Percentiles rank a stretch among this genome's conserved stretches.
phyloP scores from a whole-genome alignment of 805 yeast genomes.

The Vanderwaltozyma tropicalis region DNA sequence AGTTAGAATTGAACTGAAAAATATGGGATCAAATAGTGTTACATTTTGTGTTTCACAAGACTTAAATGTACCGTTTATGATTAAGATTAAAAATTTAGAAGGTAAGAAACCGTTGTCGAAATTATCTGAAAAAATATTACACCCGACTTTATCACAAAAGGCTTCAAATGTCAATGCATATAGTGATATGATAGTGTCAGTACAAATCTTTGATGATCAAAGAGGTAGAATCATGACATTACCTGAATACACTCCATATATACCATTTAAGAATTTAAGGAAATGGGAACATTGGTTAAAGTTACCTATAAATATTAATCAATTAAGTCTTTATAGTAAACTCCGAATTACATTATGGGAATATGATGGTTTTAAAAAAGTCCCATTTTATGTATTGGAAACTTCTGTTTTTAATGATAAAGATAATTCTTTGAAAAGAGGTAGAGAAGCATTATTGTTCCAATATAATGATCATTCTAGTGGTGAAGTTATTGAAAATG shows the following conservation, averaged over 20 bases:
- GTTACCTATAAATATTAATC: constrained; percentile 61
- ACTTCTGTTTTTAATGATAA: constrained; percentile 46
- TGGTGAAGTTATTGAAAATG: constrained; percentile 16
- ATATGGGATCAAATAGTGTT: constrained; percentile 29
- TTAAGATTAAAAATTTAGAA: constrained; percentile 40
- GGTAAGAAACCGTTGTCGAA: constrained; percentile 34
- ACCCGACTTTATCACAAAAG: constrained; percentile 36
- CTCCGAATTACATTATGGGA: constrained; percentile 61
- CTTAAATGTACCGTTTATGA: constrained; percentile 36
- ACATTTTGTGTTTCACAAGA: constrained; percentile 52
- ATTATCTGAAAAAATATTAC: constrained; percentile 37
- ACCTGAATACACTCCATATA: constrained; percentile 41
- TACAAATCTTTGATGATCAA: constrained; percentile 33
- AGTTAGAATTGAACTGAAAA: background rate
- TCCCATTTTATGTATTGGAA: constrained; percentile 51
- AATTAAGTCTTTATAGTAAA: constrained; percentile 53
- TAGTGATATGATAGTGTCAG: constrained; percentile 36
- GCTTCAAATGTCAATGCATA: constrained; percentile 30
- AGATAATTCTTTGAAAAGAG: constrained; percentile 55
- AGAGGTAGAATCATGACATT: constrained; percentile 38
- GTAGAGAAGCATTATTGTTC: constrained; percentile 51
- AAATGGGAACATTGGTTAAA: constrained; percentile 67
- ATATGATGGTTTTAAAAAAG: constrained; percentile 42
- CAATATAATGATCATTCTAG: constrained; percentile 27
- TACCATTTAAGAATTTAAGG: constrained; percentile 35